Base-by-base conservation (phyloP, 176 grass and related monocot species). In the Elaeis guineensis region DNA sequence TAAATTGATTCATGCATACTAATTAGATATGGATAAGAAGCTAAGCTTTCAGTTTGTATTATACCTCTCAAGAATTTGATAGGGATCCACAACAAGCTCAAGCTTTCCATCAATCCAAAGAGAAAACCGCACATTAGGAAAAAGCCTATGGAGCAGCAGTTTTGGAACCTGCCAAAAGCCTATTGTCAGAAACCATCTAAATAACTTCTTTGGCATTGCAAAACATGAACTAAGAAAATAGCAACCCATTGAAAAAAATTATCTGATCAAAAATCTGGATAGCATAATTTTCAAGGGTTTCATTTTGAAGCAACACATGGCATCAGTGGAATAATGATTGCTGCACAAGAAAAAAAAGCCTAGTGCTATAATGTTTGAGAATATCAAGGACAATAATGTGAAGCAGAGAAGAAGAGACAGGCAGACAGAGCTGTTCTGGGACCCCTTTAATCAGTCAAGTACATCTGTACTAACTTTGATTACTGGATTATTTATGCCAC, bases 81-180 rank as follows among this genome's bases (percentile, higher is more conserved):
- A 91, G 58, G 92, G 87, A 69, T 97, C 92, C 77, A 56, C 84
- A 50, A 85, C 78, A 69, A 97, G 81, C 75, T 97, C 89, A 75
- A 97, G 86, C 70, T 97, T 97, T 83, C 92, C 92, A 75, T 97
- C 92, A 64, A 97, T 91, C 92, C 92, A 97, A 76, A 97, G 52
- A 57, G 92, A 97, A 79, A 72, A 91, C 54, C 51, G 78, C 28
- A 65, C 78, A 69, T 85, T 97, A 69, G 92, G 92, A 57, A 97
- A 97, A 69, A 97, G 84, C 9, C 92, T 86, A 80, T 97, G 92
- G 58, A 97, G 86, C 63, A 97, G 77, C 48, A 97, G 66, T 82
- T 97, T 91, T 52, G 92, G 92, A 66, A 97, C 79, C 92, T 97
- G 81, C 75, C 64, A 30, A 19, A 78, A 21, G 1, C 77, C 52